These are phyloP conservation scores for Fonsecaea pedrosoi DNA, from an alignment of 2,329 filamentous ascomycete genomes.

Conservation along the genomic window DNA sequence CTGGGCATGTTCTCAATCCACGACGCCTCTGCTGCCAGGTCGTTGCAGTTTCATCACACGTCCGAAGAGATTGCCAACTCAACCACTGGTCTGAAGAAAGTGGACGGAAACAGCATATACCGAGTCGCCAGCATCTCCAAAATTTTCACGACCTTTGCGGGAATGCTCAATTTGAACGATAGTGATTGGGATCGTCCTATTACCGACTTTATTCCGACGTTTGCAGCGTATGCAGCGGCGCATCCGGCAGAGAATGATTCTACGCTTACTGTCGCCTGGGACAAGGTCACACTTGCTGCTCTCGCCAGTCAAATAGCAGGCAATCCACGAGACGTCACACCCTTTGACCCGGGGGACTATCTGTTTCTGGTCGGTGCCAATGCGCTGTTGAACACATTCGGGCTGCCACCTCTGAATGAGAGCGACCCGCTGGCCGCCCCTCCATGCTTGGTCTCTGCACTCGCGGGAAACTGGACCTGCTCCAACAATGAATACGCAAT, in stretches of 20 bases:
- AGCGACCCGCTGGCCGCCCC: conserved; percentile 17
- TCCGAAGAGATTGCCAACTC: conserved; percentile 49
- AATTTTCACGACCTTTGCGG: conserved; percentile 50
- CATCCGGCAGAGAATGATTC: conserved; percentile 37
- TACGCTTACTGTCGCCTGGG: conserved; percentile 52
- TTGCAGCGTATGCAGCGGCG: conserved; percentile 35
- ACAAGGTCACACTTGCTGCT: conserved; percentile 56
- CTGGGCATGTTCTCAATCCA: conserved; percentile 50
- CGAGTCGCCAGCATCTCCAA: conserved; percentile 54
- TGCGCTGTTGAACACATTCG: background rate
- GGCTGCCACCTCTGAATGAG: conserved; percentile 14
- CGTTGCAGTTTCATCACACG: conserved; percentile 48
- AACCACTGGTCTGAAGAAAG: conserved; percentile 47
- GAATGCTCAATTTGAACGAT: conserved; percentile 46
- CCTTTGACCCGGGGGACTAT: conserved; percentile 4
- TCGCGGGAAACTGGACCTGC: conserved; percentile 5
- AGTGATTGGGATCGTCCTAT: conserved; percentile 54
- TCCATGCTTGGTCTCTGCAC: conserved; percentile 34
- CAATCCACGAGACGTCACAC: conserved; percentile 39
- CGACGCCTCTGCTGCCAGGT: conserved; percentile 42
- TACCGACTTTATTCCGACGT: conserved; percentile 54
- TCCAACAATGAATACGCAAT: conserved; percentile 35
- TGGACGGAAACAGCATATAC: conserved; percentile 54
- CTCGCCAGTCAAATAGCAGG: conserved; percentile 57
- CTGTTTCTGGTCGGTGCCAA: background rate